These are phyloP conservation scores for Cadophora malorum DNA, from an alignment of 2,329 filamentous ascomycete species.

Conservation along the genomic window DNA sequence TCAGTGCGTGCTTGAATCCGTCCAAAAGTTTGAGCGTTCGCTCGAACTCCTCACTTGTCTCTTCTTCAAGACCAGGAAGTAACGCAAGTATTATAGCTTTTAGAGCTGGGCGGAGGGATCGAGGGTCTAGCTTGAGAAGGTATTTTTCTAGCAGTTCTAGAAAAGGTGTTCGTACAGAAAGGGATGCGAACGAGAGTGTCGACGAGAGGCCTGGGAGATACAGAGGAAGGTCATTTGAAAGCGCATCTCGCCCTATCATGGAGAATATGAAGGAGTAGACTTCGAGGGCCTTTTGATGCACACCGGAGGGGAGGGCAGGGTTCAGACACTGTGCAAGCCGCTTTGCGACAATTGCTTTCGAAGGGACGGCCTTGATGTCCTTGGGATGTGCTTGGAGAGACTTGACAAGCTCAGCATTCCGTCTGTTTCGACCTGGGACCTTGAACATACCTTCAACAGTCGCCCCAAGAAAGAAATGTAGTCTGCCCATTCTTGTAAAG, in stretches of 20 bases:
- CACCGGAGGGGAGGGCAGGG: constrained; percentile 89
- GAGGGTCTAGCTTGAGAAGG: constrained; percentile 74
- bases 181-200: constrained; percentile 91
- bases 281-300: constrained; percentile 96
- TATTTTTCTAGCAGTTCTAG: constrained; percentile 83
- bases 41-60: constrained; percentile 97
- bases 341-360: constrained; percentile 84
- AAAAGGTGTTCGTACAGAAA: constrained; percentile 86
- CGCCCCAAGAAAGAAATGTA: constrained; percentile 97
- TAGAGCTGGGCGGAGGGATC: constrained; percentile 81
- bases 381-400: constrained; percentile 86
- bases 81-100: constrained; percentile 91
- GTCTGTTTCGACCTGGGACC: constrained; percentile 14
- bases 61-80: constrained; percentile 90
- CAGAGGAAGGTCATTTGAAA: constrained; percentile 82
- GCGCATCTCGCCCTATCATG: constrained; percentile 78
- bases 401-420: constrained; percentile 53
- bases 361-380: constrained; percentile 74
- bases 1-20: constrained; percentile 73
- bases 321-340: constrained; percentile 95
- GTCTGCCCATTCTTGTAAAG: constrained; percentile 97
- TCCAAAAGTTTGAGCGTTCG: constrained; percentile 80
- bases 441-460: constrained; percentile 75
- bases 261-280: constrained; percentile 91
- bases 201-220: constrained; percentile 90